These are phyloP conservation scores for Brassica balearica DNA, from an alignment of 441 rosid genomes.

Conservation along the genomic window DNA sequence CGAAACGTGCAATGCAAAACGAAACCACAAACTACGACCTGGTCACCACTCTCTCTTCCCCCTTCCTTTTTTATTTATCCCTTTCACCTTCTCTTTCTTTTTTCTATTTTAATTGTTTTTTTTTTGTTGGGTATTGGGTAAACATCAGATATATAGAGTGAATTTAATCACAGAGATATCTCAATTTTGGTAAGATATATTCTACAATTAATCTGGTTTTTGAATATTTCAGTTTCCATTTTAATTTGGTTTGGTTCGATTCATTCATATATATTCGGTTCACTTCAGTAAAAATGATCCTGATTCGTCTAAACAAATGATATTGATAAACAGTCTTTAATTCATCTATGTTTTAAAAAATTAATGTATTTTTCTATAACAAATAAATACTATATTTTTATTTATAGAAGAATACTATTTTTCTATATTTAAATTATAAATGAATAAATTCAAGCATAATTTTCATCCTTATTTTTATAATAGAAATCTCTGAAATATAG, in stretches of 20 bases:
- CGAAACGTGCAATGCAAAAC: conserved; percentile 48
- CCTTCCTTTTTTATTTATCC: background rate
- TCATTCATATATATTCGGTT: too few species aligned
- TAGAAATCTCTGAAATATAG: too few species aligned
- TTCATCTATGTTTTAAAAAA: too few species aligned
- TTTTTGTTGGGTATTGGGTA: background rate
- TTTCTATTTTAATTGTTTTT: background rate
- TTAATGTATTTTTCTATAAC: too few species aligned
- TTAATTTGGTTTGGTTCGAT: background rate
- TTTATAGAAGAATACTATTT: too few species aligned
- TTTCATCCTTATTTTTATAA: too few species aligned
- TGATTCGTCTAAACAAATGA: too few species aligned
- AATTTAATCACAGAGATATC: background rate
- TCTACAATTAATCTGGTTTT: background rate
- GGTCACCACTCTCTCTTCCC: conserved; percentile 30
- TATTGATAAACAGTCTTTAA: too few species aligned
- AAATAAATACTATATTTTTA: too few species aligned
- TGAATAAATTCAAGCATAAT: too few species aligned
- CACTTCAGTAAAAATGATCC: too few species aligned
- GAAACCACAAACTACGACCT: conserved; percentile 37
- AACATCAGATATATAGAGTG: background rate
- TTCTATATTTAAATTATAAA: too few species aligned
- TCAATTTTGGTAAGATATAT: background rate
- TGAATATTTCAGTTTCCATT: background rate
- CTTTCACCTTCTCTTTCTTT: background rate